A percentile compares a stretch with the other conserved stretches of the same genome.
These are phyloP conservation scores for Lactuca saligna DNA, from an alignment of 129 eudicot species.

Conservation along the genomic window DNA sequence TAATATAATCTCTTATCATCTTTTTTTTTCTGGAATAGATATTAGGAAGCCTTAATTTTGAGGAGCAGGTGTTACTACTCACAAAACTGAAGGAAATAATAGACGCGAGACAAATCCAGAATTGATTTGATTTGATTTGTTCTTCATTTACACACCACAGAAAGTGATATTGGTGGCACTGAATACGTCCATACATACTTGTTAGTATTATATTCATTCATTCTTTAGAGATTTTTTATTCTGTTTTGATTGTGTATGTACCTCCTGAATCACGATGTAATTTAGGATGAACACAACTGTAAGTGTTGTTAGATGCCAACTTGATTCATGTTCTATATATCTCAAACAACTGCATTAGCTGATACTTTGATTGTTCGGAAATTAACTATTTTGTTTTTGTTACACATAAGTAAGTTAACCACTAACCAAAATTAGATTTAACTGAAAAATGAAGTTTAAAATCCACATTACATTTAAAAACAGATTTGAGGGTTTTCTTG, in stretches of 20 bases:
- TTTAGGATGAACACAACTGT: constrained; percentile 18
- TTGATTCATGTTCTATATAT: neutral
- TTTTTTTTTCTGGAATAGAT: constrained; percentile 35
- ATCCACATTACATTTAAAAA: too few species aligned
- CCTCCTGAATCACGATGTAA: constrained; percentile 3
- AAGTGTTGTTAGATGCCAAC: constrained; percentile 9
- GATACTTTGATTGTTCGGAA: neutral
- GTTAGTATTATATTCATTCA: constrained; percentile 15
- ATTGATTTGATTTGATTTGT: constrained; percentile 17
- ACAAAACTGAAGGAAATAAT: constrained; percentile 55
- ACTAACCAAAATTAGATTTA: neutral
- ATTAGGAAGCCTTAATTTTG: constrained; percentile 54
- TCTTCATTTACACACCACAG: constrained; percentile 1
- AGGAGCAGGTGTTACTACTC: constrained; percentile 62
- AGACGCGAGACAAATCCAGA: constrained; percentile 37
- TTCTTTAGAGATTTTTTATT: constrained; percentile 16
- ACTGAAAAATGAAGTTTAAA: too few species aligned
- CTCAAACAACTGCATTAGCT: neutral
- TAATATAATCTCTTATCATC: neutral
- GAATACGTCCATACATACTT: neutral
- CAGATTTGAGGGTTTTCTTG: too few species aligned
- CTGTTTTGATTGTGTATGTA: neutral
- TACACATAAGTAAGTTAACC: neutral
- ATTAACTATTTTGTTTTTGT: neutral
- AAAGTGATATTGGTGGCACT: neutral